Base-by-base conservation (phyloP, 495 filamentous ascomycete species). In the Neurospora tetraspora region DNA sequence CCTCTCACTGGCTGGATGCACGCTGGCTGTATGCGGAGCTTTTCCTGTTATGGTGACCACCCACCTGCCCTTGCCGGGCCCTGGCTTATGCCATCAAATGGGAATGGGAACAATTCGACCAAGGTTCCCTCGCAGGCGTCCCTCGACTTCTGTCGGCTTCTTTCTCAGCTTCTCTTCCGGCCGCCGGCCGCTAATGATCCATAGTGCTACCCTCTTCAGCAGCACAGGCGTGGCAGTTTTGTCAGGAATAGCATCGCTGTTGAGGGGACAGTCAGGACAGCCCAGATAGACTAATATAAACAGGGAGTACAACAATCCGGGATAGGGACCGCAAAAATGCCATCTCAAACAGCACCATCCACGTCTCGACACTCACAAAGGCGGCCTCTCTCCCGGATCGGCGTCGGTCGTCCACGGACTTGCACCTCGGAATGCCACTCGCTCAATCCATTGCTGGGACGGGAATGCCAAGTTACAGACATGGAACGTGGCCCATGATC, bases 101-200 rank as follows among this genome's bases (percentile, higher is more conserved):
- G 12, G 27, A 61, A 59, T 11, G 14, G 74, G 72, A 34, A 34
- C 74, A 80, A 79, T 38, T 72, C 65, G 39, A 59, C 61, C 70
- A 39, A 73, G 69, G 40, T 43, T 53, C 69, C 16, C 9, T 76
- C 70, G 69, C 72, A 73, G 74, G 18, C 61, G 73, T 78, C 78
- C 75, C 71, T 78, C 69, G 20, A 18, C 73, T 80, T 80, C 79
- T 76, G 43, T 80, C 68, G 72, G 75, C 69, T 80, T 80, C 79
- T 80, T 59, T 45, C 69, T 72, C 77, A 77, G 74, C 77, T 76
- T 45, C 39, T 73, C 27, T 39, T 70, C 37, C 68, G 18, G 71
- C 71, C 53, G 36, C 42, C 16, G 39, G 38, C 71, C 74, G 73
- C 73, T 76, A 75, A 31, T 69, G 37, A 75, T 69, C 27, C 53